A percentile compares a stretch with the other conserved stretches of the same genome.
phyloP scores from a whole-genome alignment of 2,329 filamentous ascomycete species.

The Colletotrichum sansevieriae region DNA sequence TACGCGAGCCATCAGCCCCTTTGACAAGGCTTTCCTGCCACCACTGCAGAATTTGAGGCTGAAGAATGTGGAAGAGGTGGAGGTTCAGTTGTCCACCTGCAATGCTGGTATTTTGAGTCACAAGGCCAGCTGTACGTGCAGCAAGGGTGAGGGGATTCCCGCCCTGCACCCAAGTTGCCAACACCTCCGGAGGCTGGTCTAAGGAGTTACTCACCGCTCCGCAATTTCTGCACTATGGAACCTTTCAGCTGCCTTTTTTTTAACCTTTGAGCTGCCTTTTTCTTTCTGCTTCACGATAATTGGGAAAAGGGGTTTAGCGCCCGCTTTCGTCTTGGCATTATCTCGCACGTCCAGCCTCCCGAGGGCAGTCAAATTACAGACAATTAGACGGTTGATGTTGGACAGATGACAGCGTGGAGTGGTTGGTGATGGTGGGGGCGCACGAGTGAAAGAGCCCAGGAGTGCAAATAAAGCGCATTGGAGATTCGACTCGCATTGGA shows the following conservation, averaged over 20 bases:
- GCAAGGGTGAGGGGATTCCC: constrained; percentile 9
- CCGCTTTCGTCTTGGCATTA: neutral
- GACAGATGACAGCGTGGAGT: constrained; percentile 22
- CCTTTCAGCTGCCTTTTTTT: neutral
- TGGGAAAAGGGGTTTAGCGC: constrained; percentile 27
- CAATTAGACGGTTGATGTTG: neutral
- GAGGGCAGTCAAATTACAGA: neutral
- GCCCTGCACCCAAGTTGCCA: neutral
- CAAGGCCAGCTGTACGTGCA: constrained; percentile 2
- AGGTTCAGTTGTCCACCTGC: neutral
- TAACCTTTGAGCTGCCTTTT: no score
- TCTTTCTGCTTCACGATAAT: neutral
- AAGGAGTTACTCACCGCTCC: neutral
- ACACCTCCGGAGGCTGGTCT: constrained; percentile 1
- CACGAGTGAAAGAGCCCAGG: neutral
- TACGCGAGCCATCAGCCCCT: neutral
- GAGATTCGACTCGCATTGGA: constrained; percentile 14
- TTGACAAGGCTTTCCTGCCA: neutral
- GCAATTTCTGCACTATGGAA: neutral
- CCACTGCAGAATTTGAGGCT: neutral
- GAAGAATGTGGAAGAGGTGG: constrained; percentile 24
- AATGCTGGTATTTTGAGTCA: neutral
- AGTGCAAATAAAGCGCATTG: neutral
- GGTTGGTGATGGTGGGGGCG: neutral
- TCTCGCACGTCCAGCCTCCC: constrained; percentile 9